Evolutionary conservation across 2,329 filamentous ascomycete species (phyloP), one percentile per base, ranked within the genome.

Genomic region (Ascocoryne sarcoides): DNA sequence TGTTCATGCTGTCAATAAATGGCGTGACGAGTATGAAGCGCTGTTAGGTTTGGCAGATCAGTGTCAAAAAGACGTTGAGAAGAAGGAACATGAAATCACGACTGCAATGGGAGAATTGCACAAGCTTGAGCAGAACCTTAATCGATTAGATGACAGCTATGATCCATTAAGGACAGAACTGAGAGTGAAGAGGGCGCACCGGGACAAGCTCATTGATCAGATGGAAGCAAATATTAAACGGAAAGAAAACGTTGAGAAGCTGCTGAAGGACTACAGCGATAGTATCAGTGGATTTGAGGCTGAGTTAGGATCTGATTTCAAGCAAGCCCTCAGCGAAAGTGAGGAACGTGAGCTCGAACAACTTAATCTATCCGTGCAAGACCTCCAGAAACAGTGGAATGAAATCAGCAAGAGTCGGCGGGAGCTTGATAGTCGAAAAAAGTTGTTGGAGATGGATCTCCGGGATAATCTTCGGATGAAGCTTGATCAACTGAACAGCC

Each of bases 21-120:
- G 83, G 70, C 78, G 88, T 26, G 73, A 79, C 37, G 79, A 86
- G 55, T 83, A 77, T 49, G 87, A 95, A 35, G 64, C 68, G 8
- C 72, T 88, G 39, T 68, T 75, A 42, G 69, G 67, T 10, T 75
- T 84, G 40, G 75, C 79, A 30, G 66, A 67, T 4, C 76, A 83
- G 38, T 80, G 94, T 39, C 74, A 76, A 37, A 69, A 64, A 10
- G 75, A 87, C 54, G 73, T 93, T 39, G 83, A 93, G 51, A 69
- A 71, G 44, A 80, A 94, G 52, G 86, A 93, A 48, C 90, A 96
- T 57, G 78, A 92, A 55, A 86, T 96, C 49, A 96, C 89, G 1
- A 76, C 72, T 37, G 85, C 89, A n/a, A 77, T 87, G 56, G 84
- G 87, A 39, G 83, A 90, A 43, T 64, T 90, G 33, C 82, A 89